Percentiles rank a stretch among this genome's conserved stretches.
Conservation (phyloP, 129 eudicot species). For the Oenanthe sinensis region DNA sequence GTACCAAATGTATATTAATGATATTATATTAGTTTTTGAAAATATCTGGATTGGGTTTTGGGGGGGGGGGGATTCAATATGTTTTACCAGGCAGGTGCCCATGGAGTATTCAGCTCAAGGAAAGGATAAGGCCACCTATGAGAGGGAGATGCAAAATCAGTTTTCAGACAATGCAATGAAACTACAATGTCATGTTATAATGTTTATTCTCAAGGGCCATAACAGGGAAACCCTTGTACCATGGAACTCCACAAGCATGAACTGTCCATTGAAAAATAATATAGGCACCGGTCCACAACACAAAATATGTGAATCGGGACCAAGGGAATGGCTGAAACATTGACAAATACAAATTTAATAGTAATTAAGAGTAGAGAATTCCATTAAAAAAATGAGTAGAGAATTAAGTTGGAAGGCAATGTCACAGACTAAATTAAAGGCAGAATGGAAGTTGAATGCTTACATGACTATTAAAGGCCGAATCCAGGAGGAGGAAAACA, state of each 20-base stretch:
- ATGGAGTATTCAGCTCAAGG: conserved; percentile 65
- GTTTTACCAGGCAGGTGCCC: conserved; percentile 72
- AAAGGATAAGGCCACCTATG: conserved; percentile 98
- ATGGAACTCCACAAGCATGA: conserved; percentile 58
- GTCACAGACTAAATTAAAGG: neutral
- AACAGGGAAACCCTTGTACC: conserved; percentile 25
- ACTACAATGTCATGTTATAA: neutral
- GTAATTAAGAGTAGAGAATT: neutral
- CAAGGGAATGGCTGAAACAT: conserved; percentile 63
- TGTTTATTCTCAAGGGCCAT: neutral
- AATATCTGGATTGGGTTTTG: neutral
- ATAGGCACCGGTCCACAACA: conserved; percentile 55
- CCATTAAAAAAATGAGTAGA: too few species aligned
- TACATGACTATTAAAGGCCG: conserved; percentile 66
- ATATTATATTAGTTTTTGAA: neutral
- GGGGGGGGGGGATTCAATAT: neutral
- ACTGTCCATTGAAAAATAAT: conserved; percentile 68
- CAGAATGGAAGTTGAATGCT: conserved; percentile 13
- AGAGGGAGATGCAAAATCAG: conserved; percentile 14
- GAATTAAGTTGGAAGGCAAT: neutral
- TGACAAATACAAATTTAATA: neutral
- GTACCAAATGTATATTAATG: neutral
- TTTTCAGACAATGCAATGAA: neutral
- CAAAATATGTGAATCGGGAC: conserved; percentile 50
- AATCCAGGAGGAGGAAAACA: conserved; percentile 64